These are phyloP conservation scores for Myxozyma neotropica DNA, from an alignment of 805 yeast species.

Conservation along the genomic window DNA sequence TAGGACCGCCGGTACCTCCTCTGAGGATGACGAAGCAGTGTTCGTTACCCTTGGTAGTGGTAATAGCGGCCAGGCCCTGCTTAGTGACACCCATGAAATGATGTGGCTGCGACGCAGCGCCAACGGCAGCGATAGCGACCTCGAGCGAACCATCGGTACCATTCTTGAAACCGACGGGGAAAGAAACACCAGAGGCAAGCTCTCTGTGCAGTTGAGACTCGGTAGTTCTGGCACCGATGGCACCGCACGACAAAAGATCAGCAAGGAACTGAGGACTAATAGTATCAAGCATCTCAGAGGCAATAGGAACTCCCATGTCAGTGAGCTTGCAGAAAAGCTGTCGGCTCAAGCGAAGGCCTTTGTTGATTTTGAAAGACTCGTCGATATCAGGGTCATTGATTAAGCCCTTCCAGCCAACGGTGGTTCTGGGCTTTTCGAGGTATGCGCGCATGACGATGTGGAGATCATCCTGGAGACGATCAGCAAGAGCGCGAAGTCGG, in stretches of 20 bases:
- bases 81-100: constrained; percentile 98
- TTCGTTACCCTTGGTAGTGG: constrained; percentile 92
- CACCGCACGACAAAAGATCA: constrained; percentile 90
- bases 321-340: constrained; percentile 82
- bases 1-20: constrained; percentile 94
- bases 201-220: constrained; percentile 98
- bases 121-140: constrained; percentile 92
- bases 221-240: constrained; percentile 98
- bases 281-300: constrained; percentile 97
- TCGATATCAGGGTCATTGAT: constrained; percentile 96
- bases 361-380: constrained; percentile 89
- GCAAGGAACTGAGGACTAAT: constrained; percentile 94
- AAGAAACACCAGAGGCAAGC: constrained; percentile 94
- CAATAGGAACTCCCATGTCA: constrained; percentile 81
- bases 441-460: constrained; percentile 95
- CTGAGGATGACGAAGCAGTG: constrained; percentile 92
- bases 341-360: constrained; percentile 87
- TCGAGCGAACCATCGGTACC: constrained; percentile 95
- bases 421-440: constrained; percentile 97
- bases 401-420: constrained; percentile 98
- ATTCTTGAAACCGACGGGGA: constrained; percentile 98
- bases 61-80: constrained; percentile 95
- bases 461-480: constrained; percentile 72
- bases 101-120: constrained; percentile 88
- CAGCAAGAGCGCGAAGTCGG: constrained; percentile 65